Conservation (phyloP, 2,329 filamentous ascomycete genomes). For the Gliomastix tumulicola region DNA sequence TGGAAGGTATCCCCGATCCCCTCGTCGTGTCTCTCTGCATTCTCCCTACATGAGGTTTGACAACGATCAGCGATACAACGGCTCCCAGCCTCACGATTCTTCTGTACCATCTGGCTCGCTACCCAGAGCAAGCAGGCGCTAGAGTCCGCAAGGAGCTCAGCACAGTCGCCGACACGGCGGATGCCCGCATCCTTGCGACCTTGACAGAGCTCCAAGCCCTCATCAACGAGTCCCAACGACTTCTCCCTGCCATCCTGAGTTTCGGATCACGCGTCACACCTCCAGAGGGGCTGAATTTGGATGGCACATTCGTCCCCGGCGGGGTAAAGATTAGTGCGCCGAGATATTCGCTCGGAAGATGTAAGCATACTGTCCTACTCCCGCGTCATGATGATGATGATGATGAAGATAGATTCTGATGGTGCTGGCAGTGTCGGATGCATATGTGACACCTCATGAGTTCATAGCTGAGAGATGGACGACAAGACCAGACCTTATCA, state of each 20-base stretch:
- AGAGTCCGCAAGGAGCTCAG: neutral
- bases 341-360: neutral
- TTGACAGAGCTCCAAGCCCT: neutral
- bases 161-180: neutral
- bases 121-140: neutral
- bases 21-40: no score
- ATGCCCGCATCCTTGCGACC: neutral
- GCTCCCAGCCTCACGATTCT: no score
- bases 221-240: slow-evolving; percentile 2
- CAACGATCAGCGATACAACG: no score
- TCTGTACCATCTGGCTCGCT: neutral
- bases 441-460: slow-evolving; percentile 1
- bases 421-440: slow-evolving; percentile 1
- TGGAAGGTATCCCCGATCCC: no score
- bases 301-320: slow-evolving; percentile 16
- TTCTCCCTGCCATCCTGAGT: slow-evolving; percentile 1
- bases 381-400: neutral
- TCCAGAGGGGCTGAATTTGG: slow-evolving; percentile 21
- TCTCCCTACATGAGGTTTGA: no score
- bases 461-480: slow-evolving; percentile 11
- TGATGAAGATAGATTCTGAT: neutral
- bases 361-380: no score
- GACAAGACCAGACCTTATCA: slow-evolving; percentile 6
- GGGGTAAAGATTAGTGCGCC: slow-evolving; percentile 8
- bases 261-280: slow-evolving; percentile 18